Conservation (phyloP, 2,329 filamentous ascomycete species). For the Lachnum nothofagi region DNA sequence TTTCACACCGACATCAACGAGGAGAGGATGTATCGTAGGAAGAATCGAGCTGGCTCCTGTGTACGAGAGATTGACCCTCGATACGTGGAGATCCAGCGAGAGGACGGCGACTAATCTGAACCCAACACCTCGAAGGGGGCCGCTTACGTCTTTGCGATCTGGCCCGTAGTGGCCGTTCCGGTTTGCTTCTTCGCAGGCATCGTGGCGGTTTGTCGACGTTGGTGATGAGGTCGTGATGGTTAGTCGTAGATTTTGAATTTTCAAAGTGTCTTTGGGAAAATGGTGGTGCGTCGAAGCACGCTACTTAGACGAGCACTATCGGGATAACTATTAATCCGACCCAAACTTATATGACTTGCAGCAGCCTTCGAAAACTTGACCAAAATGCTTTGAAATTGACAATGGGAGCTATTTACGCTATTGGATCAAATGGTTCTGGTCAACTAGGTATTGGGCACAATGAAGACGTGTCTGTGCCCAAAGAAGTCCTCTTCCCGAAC, state of each 20-base stretch:
- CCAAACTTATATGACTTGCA: not conserved
- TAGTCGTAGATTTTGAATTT: not conserved
- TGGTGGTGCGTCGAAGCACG: not conserved
- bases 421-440: constrained; percentile 73
- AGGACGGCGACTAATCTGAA: constrained; percentile 65
- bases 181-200: constrained; percentile 45
- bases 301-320: not conserved
- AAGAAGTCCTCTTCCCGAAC: constrained; percentile 52
- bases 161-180: constrained; percentile 10
- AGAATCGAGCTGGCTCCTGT: constrained; percentile 70
- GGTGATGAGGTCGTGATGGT: constrained; percentile 10
- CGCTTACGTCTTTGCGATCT: constrained; percentile 26
- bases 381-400: not conserved
- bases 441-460: constrained; percentile 68
- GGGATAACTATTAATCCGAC: not conserved
- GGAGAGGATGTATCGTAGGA: constrained; percentile 63
- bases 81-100: constrained; percentile 56
- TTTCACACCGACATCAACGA: constrained; percentile 45
- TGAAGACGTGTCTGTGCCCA: constrained; percentile 65
- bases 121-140: constrained; percentile 22
- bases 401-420: constrained; percentile 54
- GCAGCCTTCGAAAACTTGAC: no score
- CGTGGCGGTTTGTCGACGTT: constrained; percentile 41
- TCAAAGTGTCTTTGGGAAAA: not conserved
- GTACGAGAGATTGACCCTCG: constrained; percentile 36